Base-by-base conservation (phyloP, 352 stramenopile species). In the Globisporangium middletonii region DNA sequence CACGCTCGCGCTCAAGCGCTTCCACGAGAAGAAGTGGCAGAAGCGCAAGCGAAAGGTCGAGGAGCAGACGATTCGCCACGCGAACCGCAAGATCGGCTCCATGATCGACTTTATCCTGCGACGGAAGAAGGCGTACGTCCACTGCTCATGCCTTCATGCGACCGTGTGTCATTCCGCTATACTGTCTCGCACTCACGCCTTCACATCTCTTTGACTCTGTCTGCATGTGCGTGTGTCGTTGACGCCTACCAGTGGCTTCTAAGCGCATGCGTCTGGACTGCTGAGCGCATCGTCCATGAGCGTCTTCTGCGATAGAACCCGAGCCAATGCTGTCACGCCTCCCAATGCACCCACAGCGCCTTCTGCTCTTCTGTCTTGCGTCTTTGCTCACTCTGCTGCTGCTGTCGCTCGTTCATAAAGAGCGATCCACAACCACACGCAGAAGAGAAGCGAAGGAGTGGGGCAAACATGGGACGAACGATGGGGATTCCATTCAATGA, bases 101-200 rank as follows among this genome's bases (percentile, higher is more conserved):
- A 89, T 92, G 77, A 91, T 94, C 57, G 69, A 92, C 64, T 89
- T 89, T 58, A 90, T 92, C 64, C 68, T 92, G 65, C 72, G 74
- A 53, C 75, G 80, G 72, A 90, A 88, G 71, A 88, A 89, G 72
- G 67, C 75, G 79, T 91, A 68, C 72, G 79, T 62, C 3, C 33
- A 35, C 30, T 38, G 33, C 33, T 7, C 33, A 12, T 9, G 33
- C 33, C 23, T 23, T 23, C 23, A 23, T 23, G 23, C 23, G 23
- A 23, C 23, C 23, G 23, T 23, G 37, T 42, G 37, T 42, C 8
- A 42, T 42, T 42, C 4, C 42, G 16, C 45, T 28, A 60, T 41
- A 41, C 35, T 41, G 35, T 41, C 41, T 9, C 9, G n/a, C 33
- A 53, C 35, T 63, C 58, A 55, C 38, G 23, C 41, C 4, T 44